Evolutionary conservation across 1,284 basidiomycete genomes (phyloP).

Genomic region (Tylopilus orsonianus): DNA sequence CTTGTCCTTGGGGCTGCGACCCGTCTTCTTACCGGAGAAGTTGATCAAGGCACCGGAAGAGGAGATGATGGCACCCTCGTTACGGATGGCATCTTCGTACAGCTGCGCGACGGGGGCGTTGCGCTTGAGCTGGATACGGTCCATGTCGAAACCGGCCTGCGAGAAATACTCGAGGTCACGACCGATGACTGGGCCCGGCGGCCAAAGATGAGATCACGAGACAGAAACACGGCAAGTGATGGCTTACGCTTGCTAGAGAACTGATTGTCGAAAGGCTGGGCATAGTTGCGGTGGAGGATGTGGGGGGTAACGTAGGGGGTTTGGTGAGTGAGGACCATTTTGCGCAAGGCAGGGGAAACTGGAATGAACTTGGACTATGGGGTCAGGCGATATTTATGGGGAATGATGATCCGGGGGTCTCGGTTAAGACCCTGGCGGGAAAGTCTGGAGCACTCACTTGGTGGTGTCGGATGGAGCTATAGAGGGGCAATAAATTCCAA

Average conservation of each 20-base stretch:
- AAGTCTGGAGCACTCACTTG: slow-evolving; percentile 23
- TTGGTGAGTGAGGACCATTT: slow-evolving; percentile 60
- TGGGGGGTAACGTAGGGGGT: slow-evolving; percentile 83
- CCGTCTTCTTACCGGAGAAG: slow-evolving; percentile 99
- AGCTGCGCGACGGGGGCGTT: slow-evolving; percentile 94
- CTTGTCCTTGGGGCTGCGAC: slow-evolving; percentile 98
- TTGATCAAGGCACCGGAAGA: slow-evolving; percentile 97
- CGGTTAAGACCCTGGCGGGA: slow-evolving; percentile 21
- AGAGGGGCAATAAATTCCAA: slow-evolving; percentile 4
- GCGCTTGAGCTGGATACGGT: slow-evolving; percentile 84
- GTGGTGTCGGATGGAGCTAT: slow-evolving; percentile 1
- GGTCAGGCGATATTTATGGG: slow-evolving; percentile 18
- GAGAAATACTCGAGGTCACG: slow-evolving; percentile 97
- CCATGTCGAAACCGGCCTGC: slow-evolving; percentile 99
- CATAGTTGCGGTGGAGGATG: slow-evolving; percentile 81
- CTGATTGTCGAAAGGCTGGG: slow-evolving; percentile 68
- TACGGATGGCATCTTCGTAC: slow-evolving; percentile 98
- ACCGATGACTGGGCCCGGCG: slow-evolving; percentile 69
- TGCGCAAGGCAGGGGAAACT: slow-evolving; percentile 11
- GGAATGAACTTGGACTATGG: slow-evolving; percentile 3
- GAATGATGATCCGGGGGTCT: slow-evolving; percentile 26
- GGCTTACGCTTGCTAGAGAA: slow-evolving; percentile 51
- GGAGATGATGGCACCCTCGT: slow-evolving; percentile 98
- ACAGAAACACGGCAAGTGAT: slow-evolving; percentile 18
- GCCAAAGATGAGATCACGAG: slow-evolving; percentile 11